Evolutionary conservation across 2,329 filamentous ascomycete genomes (phyloP).

Genomic region (Hypoxylon sp.): DNA sequence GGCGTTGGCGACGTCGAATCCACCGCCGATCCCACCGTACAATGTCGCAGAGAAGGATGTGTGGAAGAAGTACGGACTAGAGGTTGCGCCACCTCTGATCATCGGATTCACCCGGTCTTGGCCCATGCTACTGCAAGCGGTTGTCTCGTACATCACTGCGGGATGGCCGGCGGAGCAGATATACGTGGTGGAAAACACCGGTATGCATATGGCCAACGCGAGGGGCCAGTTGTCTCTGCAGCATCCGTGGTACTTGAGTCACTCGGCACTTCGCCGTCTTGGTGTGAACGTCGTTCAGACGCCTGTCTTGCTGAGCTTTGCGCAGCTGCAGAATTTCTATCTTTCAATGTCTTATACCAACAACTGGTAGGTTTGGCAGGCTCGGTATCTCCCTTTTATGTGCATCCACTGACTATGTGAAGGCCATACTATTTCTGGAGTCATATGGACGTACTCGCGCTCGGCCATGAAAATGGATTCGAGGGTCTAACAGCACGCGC

Average conservation of each 20-base stretch:
- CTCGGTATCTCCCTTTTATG: background rate
- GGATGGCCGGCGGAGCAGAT: slow-evolving; percentile 69
- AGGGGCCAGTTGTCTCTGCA: slow-evolving; percentile 61
- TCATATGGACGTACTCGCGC: slow-evolving; percentile 66
- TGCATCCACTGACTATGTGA: background rate
- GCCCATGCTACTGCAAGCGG: slow-evolving; percentile 65
- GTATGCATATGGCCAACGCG: slow-evolving; percentile 65
- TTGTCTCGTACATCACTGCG: slow-evolving; percentile 68
- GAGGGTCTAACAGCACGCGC: slow-evolving; percentile 50
- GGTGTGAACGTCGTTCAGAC: slow-evolving; percentile 64
- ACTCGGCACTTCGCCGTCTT: slow-evolving; percentile 61
- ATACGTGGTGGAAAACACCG: slow-evolving; percentile 70
- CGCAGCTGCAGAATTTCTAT: slow-evolving; percentile 68
- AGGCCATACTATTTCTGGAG: slow-evolving; percentile 65
- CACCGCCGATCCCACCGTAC: slow-evolving; percentile 58
- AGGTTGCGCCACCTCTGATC: slow-evolving; percentile 61
- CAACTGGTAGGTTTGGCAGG: slow-evolving; percentile 48
- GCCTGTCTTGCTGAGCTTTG: slow-evolving; percentile 64
- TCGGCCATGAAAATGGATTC: slow-evolving; percentile 57
- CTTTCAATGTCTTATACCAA: slow-evolving; percentile 58
- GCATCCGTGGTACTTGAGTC: slow-evolving; percentile 68
- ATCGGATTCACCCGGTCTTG: slow-evolving; percentile 70
- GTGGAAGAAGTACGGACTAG: slow-evolving; percentile 55
- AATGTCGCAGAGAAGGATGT: slow-evolving; percentile 56
- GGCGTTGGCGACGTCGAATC: slow-evolving; percentile 51